phyloP scores from a whole-genome alignment of 2,329 filamentous ascomycete species.

The Colletotrichum euphorbiae region DNA sequence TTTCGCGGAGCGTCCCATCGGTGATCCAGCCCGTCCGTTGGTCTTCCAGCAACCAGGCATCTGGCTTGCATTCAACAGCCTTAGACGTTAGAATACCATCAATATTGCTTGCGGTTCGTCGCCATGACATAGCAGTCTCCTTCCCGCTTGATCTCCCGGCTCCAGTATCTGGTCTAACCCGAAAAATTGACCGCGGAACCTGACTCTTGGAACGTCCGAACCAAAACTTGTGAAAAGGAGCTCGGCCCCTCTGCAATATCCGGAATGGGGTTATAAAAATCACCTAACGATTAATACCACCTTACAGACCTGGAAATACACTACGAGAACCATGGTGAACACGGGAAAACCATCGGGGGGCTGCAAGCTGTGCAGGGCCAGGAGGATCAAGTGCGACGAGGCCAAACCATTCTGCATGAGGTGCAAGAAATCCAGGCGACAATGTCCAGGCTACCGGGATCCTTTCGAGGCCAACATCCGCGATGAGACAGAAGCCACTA shows the following conservation, averaged over 20 bases:
- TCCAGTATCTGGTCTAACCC: background rate
- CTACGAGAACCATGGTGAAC: constrained; percentile 42
- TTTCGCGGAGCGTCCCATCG: constrained; percentile 37
- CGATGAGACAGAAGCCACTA: constrained; percentile 44
- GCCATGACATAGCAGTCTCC: constrained; percentile 31
- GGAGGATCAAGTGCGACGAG: constrained; percentile 45
- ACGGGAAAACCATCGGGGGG: constrained; percentile 44
- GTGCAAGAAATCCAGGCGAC: constrained; percentile 43
- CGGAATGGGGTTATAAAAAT: background rate
- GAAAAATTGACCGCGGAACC: constrained; percentile 12
- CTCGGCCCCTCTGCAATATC: constrained; percentile 10
- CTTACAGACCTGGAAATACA: background rate
- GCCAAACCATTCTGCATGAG: constrained; percentile 43
- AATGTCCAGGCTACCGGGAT: constrained; percentile 44
- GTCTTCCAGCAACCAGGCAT: constrained; percentile 16
- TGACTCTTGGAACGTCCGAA: background rate
- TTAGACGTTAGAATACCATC: constrained; percentile 2
- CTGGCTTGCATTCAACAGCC: constrained; percentile 16
- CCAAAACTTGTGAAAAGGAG: constrained; percentile 28
- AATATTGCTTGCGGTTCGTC: constrained; percentile 25
- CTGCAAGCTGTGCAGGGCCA: constrained; percentile 43
- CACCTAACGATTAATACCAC: background rate
- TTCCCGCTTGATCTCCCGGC: background rate
- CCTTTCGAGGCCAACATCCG: constrained; percentile 44
- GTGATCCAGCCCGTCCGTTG: constrained; percentile 25